These are phyloP conservation scores for Ceriops zippeliana DNA, from an alignment of 345 rosid genomes.

Conservation along the genomic window DNA sequence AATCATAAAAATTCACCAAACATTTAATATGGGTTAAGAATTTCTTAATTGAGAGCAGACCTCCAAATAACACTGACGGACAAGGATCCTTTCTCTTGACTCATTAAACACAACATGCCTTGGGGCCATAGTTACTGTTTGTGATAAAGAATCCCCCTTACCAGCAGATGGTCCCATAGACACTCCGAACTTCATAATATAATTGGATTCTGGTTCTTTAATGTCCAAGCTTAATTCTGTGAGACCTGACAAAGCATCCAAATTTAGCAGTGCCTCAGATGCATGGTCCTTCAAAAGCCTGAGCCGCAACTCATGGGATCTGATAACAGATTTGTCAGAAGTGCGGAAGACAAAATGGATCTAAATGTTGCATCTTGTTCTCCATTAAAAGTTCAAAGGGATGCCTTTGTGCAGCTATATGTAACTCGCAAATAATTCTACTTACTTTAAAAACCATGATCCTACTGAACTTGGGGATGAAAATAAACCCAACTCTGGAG, in stretches of 20 bases:
- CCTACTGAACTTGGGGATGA: conserved; percentile 59
- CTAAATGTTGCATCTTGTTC: background rate
- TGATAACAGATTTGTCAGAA: conserved; percentile 26
- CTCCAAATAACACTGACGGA: conserved; percentile 79
- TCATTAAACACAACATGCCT: conserved; percentile 70
- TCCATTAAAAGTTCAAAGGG: background rate
- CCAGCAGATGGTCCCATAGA: conserved; percentile 55
- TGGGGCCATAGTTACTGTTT: conserved; percentile 59
- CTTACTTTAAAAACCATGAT: conserved; percentile 82
- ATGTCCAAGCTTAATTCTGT: conserved; percentile 72
- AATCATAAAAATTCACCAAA: conserved; percentile 13
- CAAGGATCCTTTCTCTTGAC: conserved; percentile 56
- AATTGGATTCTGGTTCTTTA: conserved; percentile 47
- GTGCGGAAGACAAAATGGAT: background rate
- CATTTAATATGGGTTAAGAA: conserved; percentile 5
- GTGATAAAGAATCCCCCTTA: conserved; percentile 54
- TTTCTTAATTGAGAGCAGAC: conserved; percentile 37
- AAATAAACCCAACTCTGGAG: conserved; percentile 66
- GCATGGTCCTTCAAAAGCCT: conserved; percentile 49
- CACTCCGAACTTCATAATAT: conserved; percentile 70
- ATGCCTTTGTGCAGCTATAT: conserved; percentile 7
- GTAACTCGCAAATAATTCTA: background rate
- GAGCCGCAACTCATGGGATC: conserved; percentile 62
- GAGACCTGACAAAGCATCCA: conserved; percentile 82
- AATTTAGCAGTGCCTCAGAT: conserved; percentile 60